These are phyloP conservation scores for Fonsecaea pedrosoi DNA, from an alignment of 2,329 filamentous ascomycete genomes.

Conservation along the genomic window DNA sequence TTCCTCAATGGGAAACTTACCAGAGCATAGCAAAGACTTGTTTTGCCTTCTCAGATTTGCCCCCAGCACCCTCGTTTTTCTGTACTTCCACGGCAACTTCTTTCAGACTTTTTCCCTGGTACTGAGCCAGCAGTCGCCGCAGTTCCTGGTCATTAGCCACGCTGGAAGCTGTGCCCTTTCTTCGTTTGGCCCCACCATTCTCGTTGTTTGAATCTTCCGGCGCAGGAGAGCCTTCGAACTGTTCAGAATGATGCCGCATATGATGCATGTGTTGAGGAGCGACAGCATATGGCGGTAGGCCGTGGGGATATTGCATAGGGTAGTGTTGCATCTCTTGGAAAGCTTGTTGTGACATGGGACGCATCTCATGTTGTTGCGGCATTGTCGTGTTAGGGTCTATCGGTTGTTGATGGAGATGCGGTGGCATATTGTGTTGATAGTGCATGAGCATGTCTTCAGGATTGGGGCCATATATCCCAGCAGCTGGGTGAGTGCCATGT, in stretches of 20 bases:
- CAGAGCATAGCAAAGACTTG: slow-evolving; percentile 61
- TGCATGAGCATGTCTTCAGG: slow-evolving; percentile 38
- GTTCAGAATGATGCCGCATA: slow-evolving; percentile 40
- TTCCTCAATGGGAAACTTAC: slow-evolving; percentile 44
- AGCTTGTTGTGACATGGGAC: slow-evolving; percentile 36
- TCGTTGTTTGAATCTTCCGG: slow-evolving; percentile 54
- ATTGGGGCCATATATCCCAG: slow-evolving; percentile 31
- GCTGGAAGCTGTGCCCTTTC: slow-evolving; percentile 55
- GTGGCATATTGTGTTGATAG: slow-evolving; percentile 33
- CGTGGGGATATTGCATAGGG: slow-evolving; percentile 50
- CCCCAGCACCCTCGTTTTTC: slow-evolving; percentile 57
- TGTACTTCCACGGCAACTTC: slow-evolving; percentile 58
- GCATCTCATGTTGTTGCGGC: slow-evolving; percentile 37
- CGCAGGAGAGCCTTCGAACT: slow-evolving; percentile 47
- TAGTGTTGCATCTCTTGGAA: slow-evolving; percentile 43
- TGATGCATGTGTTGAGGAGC: slow-evolving; percentile 45
- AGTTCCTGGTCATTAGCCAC: slow-evolving; percentile 58
- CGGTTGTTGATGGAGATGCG: slow-evolving; percentile 31
- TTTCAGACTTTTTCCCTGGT: slow-evolving; percentile 53
- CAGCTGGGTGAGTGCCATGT: slow-evolving; percentile 30
- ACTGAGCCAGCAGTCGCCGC: slow-evolving; percentile 55
- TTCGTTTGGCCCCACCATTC: slow-evolving; percentile 48
- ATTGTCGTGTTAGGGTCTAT: slow-evolving; percentile 27
- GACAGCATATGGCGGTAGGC: slow-evolving; percentile 44
- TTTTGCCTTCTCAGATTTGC: slow-evolving; percentile 59